These are phyloP conservation scores for Ganoderma leucocontextum DNA, from an alignment of 1,284 basidiomycete species.

Conservation along the genomic window DNA sequence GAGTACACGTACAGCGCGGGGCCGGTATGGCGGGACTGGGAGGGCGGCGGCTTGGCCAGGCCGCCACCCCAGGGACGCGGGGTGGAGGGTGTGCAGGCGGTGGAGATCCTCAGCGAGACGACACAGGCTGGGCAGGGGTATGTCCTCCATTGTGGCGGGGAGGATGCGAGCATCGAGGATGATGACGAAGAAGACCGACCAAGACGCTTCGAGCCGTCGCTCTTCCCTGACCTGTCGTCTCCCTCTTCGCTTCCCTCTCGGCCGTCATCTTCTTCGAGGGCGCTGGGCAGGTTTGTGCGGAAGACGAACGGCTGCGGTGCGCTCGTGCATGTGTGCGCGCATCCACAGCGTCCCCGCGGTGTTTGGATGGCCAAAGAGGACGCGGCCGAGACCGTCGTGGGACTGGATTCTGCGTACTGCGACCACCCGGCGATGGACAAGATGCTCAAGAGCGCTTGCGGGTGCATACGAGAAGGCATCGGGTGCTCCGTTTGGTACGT, in stretches of 20 bases:
- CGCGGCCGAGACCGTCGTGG: slow-evolving; percentile 57
- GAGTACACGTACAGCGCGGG: slow-evolving; percentile 35
- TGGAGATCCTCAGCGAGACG: slow-evolving; percentile 34
- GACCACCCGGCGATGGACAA: slow-evolving; percentile 54
- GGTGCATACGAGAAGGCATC: slow-evolving; percentile 69
- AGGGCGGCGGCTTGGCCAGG: slow-evolving; percentile 5
- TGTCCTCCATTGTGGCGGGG: slow-evolving; percentile 61
- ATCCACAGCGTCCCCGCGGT: slow-evolving; percentile 56
- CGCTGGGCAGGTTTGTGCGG: slow-evolving; percentile 28
- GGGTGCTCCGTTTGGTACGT: slow-evolving; percentile 69
- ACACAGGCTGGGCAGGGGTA: slow-evolving; percentile 41
- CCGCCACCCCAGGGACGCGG: slow-evolving; percentile 31
- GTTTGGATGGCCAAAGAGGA: slow-evolving; percentile 65
- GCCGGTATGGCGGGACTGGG: slow-evolving; percentile 36
- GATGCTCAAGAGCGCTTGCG: slow-evolving; percentile 63
- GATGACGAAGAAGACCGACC: slow-evolving; percentile 28
- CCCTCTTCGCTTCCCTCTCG: slow-evolving; percentile 35
- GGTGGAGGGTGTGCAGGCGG: slow-evolving; percentile 31
- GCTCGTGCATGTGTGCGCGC: slow-evolving; percentile 60
- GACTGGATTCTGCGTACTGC: slow-evolving; percentile 63
- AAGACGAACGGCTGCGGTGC: slow-evolving; percentile 66
- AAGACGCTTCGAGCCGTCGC: slow-evolving; percentile 33
- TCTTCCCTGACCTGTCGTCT: slow-evolving; percentile 21
- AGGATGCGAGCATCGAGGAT: slow-evolving; percentile 29
- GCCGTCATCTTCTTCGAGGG: slow-evolving; percentile 47